Evolutionary conservation across 345 rosid species (phyloP).

Genomic region (Carallia brachiata): DNA sequence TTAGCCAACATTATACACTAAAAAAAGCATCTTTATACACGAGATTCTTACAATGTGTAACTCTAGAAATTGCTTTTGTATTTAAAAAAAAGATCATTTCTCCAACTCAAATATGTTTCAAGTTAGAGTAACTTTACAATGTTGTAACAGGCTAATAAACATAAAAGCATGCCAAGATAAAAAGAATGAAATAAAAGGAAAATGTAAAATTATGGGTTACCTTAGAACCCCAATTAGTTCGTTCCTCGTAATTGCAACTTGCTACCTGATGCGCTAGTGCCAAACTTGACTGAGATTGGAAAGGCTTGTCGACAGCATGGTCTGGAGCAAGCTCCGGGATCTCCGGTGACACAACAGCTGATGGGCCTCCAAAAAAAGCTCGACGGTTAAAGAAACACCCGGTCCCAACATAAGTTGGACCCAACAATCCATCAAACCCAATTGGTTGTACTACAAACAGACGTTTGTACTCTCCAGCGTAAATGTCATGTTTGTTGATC

Average conservation of each 20-base stretch:
- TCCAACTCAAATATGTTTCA: no score
- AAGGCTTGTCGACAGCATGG: slow-evolving; percentile 22
- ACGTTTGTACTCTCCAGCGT: slow-evolving; percentile 40
- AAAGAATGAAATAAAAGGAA: not conserved
- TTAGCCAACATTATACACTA: no score
- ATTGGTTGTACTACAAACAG: slow-evolving; percentile 36
- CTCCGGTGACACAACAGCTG: slow-evolving; percentile 22
- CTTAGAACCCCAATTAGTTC: slow-evolving; percentile 62
- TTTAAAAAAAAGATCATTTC: no score
- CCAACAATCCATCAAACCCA: slow-evolving; percentile 55
- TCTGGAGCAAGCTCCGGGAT: slow-evolving; percentile 35
- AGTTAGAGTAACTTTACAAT: no score
- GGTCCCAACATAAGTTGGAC: slow-evolving; percentile 53
- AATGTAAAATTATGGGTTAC: slow-evolving; percentile 25
- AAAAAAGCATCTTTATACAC: no score
- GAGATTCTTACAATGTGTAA: no score
- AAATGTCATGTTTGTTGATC: slow-evolving; percentile 53
- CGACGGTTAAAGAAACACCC: slow-evolving; percentile 62
- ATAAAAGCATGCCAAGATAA: no score
- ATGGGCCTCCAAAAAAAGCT: slow-evolving; percentile 52
- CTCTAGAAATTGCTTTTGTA: no score
- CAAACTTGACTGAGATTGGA: slow-evolving; percentile 23
- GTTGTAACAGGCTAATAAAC: no score
- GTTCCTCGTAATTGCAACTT: slow-evolving; percentile 48
- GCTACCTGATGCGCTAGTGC: slow-evolving; percentile 54